phyloP scores from a whole-genome alignment of 768 basidiomycete genomes.

The Suillus bovinus region DNA sequence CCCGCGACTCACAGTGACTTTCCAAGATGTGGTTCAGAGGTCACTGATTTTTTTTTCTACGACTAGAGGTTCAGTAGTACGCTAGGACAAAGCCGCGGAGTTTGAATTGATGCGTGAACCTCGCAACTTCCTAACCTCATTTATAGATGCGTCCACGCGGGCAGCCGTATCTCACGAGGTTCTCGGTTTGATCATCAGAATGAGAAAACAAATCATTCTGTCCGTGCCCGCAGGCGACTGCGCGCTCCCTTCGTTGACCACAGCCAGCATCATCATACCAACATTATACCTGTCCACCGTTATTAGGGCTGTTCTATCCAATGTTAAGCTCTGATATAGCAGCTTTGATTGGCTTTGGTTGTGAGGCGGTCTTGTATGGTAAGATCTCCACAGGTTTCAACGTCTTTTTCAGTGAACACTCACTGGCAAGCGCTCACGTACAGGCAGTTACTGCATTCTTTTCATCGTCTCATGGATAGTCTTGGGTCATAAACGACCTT shows the following conservation, averaged over 20 bases:
- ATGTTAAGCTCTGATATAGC: slow-evolving; percentile 31
- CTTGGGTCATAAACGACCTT: slow-evolving; percentile 16
- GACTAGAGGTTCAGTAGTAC: too few species aligned
- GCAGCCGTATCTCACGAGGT: neutral
- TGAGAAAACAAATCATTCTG: slow-evolving; percentile 1
- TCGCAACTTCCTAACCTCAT: neutral
- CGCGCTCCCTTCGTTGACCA: neutral
- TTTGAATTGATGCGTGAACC: too few species aligned
- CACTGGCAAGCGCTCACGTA: slow-evolving; percentile 13
- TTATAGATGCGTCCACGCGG: neutral
- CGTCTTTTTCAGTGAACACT: neutral
- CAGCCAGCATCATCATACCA: slow-evolving; percentile 1
- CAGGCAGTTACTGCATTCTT: slow-evolving; percentile 24
- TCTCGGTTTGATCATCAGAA: neutral
- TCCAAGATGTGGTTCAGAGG: neutral
- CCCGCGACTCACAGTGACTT: neutral
- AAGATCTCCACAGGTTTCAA: neutral
- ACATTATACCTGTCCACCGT: neutral
- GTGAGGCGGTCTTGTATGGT: slow-evolving; percentile 40
- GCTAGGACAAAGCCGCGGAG: neutral
- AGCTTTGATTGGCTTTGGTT: slow-evolving; percentile 38
- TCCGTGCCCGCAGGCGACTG: neutral
- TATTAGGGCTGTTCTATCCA: neutral
- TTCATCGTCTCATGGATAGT: slow-evolving; percentile 31
- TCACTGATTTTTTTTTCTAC: neutral